Evolutionary conservation across 2,329 filamentous ascomycete species (phyloP).

Genomic region (Dothidotthia symphoricarpi): DNA sequence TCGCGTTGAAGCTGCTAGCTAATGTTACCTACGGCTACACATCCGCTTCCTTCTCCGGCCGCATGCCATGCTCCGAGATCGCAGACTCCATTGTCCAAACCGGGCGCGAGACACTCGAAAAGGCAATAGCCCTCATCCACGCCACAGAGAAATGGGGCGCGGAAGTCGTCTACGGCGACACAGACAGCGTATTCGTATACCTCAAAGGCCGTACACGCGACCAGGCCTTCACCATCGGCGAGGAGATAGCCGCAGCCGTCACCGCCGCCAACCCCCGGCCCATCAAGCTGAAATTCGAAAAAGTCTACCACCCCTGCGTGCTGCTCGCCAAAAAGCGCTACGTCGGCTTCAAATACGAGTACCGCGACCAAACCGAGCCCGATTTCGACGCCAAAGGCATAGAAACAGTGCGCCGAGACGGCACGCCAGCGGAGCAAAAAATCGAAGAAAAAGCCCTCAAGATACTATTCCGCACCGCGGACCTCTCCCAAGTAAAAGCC

Average conservation of each 20-base stretch:
- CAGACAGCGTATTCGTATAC: constrained; percentile 89
- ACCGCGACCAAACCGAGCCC: constrained; percentile 68
- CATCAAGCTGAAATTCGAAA: constrained; percentile 96
- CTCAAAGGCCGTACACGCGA: constrained; percentile 82
- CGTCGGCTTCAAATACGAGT: constrained; percentile 96
- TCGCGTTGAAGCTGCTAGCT: constrained; percentile 93
- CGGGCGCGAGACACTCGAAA: constrained; percentile 89
- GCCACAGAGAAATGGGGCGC: constrained; percentile 84
- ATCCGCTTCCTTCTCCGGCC: constrained; percentile 91
- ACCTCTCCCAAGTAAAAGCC: constrained; percentile 80
- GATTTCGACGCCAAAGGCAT: constrained; percentile 98
- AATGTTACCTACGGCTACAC: constrained; percentile 99
- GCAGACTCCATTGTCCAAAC: constrained; percentile 98
- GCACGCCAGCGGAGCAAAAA: constrained; percentile 92
- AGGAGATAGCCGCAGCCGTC: constrained; percentile 84
- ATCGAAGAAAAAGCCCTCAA: constrained; percentile 91
- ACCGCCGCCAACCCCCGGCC: constrained; percentile 88
- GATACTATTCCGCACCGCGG: constrained; percentile 83
- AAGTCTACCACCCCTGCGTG: constrained; percentile 94
- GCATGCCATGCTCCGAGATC: constrained; percentile 97
- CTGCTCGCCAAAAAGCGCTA: constrained; percentile 96
- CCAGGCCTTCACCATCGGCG: constrained; percentile 87
- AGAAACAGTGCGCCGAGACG: constrained; percentile 92
- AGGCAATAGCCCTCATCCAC: constrained; percentile 89
- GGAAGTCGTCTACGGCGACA: constrained; percentile 97